Evolutionary conservation across 768 basidiomycete species (phyloP), one percentile per base, ranked within the genome.

Genomic region (Podaxis rugospora): DNA sequence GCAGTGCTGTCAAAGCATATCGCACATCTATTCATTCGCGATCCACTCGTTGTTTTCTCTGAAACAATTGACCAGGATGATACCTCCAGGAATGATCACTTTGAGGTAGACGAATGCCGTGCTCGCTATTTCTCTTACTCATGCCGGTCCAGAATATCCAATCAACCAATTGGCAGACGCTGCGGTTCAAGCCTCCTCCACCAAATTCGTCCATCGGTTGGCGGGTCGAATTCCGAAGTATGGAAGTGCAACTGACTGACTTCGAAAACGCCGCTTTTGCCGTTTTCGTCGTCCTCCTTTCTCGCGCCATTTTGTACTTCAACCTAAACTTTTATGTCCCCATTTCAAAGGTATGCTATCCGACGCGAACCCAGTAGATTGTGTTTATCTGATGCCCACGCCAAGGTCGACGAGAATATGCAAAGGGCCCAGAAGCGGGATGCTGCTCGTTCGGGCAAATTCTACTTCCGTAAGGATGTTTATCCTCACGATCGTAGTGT

Each of bases 161-260:
- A 83, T 98, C 97, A 1, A 99, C 97, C 3, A 99, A 99, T 69
- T 99, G 97, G 97, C 97, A 99, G 76, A 98, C 97, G 0, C 80
- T 99, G 35, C 86, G 97, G 51, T 99, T 99, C 83, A 99, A 99
- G 72, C 97, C 97, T 2, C 97, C 97, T 11, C 96, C 97, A 27
- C 88, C 92, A 4, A 88, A 91, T 57, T 94, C 96, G 4, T 72
- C 86, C 5, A 98, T 98, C 57, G 97, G 96, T 35, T 99, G 97
- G 97, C 83, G 97, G 42, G 96, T 98, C 4, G 97, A 99, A 72
- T 99, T 99, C 75, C 82, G 97, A 60, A 93, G 92, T 71, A 98
- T 98, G 97, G 97, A 99, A 72, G 95, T 98, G 2, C 97, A 98
- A 69, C 84, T 98, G 70, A 98, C 97, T 7, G 97, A 99, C 75